Base-by-base conservation (phyloP, 2,329 filamentous ascomycete species). In the Fusarium anguioides region DNA sequence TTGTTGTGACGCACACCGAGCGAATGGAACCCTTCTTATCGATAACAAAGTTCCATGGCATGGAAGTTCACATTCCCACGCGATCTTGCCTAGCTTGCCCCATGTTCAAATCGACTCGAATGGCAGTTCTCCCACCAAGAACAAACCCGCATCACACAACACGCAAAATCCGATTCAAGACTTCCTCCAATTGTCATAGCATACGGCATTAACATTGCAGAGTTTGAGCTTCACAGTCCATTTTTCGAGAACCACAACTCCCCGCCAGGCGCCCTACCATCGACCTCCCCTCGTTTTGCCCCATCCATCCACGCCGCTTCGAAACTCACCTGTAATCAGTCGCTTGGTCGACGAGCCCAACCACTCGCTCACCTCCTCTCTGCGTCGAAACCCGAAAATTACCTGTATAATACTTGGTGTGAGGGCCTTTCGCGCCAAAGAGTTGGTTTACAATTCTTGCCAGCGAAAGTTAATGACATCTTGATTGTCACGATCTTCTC, bases 11-110 rank as follows among this genome's bases (percentile, higher is more conserved):
- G 58, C 60, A 63, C 37, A 57, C 42, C 20, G 15, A 60, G 31
- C 27, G 27, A 29, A 11, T 12, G 21, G 39, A 48, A 31, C 24
- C 37, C 17, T 4, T 45, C 66, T 74, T 75, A 76, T 76, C 74
- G 74, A 76, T 76, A 76, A 76, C 70, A 52, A 69, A 71, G 60
- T 68, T 69, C 10, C 27, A 14, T 29, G 66, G 67, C 50, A 60
- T 29, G 11, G 27, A 12, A 29, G 4, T 29, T 29, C 27, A 29
- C n/a, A 17, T 65, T 63, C 60, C 41, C 42, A 61, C 36, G 57
- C 53, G 53, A 60, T 57, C 41, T 57, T 50, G 35, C 51, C 41
- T 46, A 62, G 36, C 57, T 62, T 62, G 60, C 45, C 60, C 60
- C 60, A 64, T 64, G 45, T 51, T 27, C 27, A 29, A 29, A 29